Base-by-base conservation (phyloP, 2,329 filamentous ascomycete species). In the Sporothrix pseudoabietina region DNA sequence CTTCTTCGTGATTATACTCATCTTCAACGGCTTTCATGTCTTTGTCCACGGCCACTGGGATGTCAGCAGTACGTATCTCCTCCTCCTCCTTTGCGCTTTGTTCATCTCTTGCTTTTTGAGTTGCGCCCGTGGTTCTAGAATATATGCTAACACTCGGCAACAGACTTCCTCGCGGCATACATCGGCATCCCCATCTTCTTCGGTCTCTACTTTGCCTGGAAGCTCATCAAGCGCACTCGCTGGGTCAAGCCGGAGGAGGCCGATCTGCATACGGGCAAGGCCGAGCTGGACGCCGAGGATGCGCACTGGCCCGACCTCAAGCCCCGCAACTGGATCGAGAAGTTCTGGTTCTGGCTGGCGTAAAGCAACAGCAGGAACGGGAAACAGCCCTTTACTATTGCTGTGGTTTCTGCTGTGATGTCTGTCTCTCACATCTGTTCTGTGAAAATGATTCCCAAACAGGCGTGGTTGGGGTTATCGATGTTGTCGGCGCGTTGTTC, bases 11-110 rank as follows among this genome's bases (percentile, higher is more conserved):
- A 69, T 91, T 49, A 90, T 94, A 82, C 88, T 90, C 1, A 85
- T 94, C 74, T 90, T 93, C 52, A 90, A 91, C 59, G 91, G 91
- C 0, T 94, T 93, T 76, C 86, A 90, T 1, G 89, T 92, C 4
- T 94, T 94, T 78, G 84, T 93, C 74, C 88, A 90, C 0, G 82
- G 85, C 16, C 79, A 80, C 47, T 84, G 76, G 75, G 54, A 73
- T 30, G 44, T 47, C 14, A 74, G 59, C 68, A 52, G 74, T 74
- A 73, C 0, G 74, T 73, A 69, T 44, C 10, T 19, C 3, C 22
- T 47, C 3, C 22, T 47, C 19, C 16, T 14, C 30, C 16, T 30
- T 30, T 2, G 22, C 12, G 19, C 30, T 7, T 14, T 26, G 26
- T 26, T 3, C 16, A 65, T 10, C 66, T n/a, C 2, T 54, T 44